Evolutionary conservation across 768 basidiomycete species (phyloP), one percentile per base, ranked within the genome.

Genomic region (Collybiopsis confluens): DNA sequence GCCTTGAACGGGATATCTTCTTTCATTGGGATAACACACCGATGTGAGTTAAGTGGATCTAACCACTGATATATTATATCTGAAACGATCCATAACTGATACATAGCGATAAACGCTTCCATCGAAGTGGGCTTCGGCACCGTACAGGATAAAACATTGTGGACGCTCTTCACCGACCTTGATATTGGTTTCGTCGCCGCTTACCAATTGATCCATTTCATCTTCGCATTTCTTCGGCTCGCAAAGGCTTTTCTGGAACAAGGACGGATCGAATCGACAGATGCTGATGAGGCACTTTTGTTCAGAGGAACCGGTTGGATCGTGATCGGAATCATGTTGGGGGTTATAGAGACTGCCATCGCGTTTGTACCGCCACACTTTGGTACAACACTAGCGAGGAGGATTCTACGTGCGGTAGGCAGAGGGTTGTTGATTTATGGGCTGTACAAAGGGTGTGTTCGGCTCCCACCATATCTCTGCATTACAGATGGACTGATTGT

Each of bases 291-390:
- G 50, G 65, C 69, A 0, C 78, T 82, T 63, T 65, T 80, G 18
- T 70, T 84, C 58, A 77, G 74, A 54, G 90, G 89, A 9, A 76
- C 80, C 9, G 80, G 73, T 16, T 91, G 87, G 88, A 73, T 90
- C 42, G 69, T 76, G n/a, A 69, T 62, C 0, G 86, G 80, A 2
- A 62, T 86, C 52, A 78, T 81, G 61, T 61, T 90, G 23, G 86
- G 86, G 9, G 79, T 80, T 2, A 63, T 84, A 44, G 90, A 92
- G 66, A 81, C 78, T 4, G 64, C 81, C 5, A 61, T 85, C 9
- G 90, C 88, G 1, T 90, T 89, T 58, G 76, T 75, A 2, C 67
- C 70, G 13, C 74, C 72, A 24, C 71, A 72, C 7, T 89, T 89
- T 60, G 78, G 73, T 1, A 59, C 77, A 9, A 68, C 73, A 1